phyloP scores from a whole-genome alignment of 2,329 filamentous ascomycete species.

The Colletotrichum siamense region DNA sequence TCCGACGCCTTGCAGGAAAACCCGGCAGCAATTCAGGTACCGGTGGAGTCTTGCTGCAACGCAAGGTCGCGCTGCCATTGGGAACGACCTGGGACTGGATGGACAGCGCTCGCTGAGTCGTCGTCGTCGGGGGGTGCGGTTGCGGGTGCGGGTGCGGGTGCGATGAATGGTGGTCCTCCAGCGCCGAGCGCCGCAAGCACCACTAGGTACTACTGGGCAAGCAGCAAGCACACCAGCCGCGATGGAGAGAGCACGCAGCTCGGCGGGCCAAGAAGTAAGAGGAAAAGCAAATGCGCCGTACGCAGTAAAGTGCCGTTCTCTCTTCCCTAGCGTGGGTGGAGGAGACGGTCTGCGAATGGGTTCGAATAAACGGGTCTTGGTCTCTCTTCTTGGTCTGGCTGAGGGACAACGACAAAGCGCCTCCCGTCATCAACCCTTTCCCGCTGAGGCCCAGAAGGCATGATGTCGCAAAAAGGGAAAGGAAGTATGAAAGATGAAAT shows the following conservation, averaged over 20 bases:
- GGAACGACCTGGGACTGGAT: neutral
- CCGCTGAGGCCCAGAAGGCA: neutral
- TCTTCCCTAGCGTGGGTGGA: neutral
- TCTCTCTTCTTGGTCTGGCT: neutral
- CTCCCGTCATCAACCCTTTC: neutral
- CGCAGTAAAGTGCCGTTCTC: neutral
- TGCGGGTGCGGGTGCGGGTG: neutral
- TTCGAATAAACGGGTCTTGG: neutral
- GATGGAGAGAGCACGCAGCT: neutral
- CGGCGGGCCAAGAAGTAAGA: neutral
- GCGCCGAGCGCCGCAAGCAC: neutral
- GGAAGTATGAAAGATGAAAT: neutral
- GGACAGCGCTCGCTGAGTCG: neutral
- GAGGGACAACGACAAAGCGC: neutral
- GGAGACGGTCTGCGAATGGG: neutral
- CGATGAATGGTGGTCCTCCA: neutral
- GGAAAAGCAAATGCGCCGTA: neutral
- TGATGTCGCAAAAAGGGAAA: neutral
- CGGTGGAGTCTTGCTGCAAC: neutral
- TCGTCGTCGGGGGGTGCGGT: neutral
- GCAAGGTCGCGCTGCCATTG: neutral
- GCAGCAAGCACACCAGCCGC: neutral
- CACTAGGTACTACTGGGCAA: neutral
- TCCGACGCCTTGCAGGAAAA: neutral
- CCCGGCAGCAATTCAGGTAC: constrained; percentile 9